phyloP scores from a whole-genome alignment of 768 basidiomycete genomes.

The Auricularia sp. region DNA sequence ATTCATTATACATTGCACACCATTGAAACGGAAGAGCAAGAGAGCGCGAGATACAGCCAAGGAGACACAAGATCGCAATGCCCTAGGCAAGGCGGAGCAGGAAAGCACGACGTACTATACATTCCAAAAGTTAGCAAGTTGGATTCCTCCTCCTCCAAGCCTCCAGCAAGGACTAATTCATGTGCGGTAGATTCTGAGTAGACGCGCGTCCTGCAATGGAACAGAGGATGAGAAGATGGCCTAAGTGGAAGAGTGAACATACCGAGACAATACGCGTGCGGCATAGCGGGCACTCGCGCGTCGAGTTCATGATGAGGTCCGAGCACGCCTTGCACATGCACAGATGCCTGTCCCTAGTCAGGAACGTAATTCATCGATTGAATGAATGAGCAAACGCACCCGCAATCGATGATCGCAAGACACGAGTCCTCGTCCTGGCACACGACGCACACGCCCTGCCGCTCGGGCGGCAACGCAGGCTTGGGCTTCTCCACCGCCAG shows the following conservation, averaged over 20 bases:
- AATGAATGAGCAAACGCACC: conserved; percentile 37
- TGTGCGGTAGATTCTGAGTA: not conserved
- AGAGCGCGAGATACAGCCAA: no score
- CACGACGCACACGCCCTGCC: conserved; percentile 75
- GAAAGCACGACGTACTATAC: no score
- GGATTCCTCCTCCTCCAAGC: no score
- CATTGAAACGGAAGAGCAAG: no score
- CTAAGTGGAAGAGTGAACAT: not conserved
- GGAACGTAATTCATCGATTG: not conserved
- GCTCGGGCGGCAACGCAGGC: conserved; percentile 37
- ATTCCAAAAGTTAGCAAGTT: no score
- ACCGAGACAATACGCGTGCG: conserved; percentile 77
- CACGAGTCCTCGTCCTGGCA: conserved; percentile 94
- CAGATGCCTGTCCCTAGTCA: conserved; percentile 45
- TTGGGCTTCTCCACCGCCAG: conserved; percentile 27
- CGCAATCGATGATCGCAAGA: conserved; percentile 90
- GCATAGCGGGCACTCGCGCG: conserved; percentile 84
- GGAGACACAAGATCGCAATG: no score
- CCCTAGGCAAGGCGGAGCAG: no score
- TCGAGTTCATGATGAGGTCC: conserved; percentile 66
- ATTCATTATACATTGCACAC: no score
- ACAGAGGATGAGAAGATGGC: not conserved
- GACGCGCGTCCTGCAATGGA: not conserved
- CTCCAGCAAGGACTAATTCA: not conserved
- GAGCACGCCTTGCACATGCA: conserved; percentile 71